phyloP scores from a whole-genome alignment of 1,284 basidiomycete species.

The Sporisorium iseilematis-ciliati region DNA sequence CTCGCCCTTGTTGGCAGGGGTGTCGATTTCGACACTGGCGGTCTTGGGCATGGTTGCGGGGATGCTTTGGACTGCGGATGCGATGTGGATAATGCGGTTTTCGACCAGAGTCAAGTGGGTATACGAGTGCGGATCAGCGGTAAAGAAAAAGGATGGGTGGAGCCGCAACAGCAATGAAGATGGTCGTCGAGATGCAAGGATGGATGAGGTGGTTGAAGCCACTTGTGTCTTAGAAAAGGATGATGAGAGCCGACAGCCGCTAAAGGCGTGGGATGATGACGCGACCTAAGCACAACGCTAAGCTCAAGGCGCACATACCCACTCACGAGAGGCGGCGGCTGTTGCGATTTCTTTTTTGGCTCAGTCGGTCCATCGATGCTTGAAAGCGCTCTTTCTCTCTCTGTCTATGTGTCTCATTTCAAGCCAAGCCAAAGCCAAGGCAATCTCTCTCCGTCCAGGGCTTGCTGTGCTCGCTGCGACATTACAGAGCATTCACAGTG shows the following conservation, averaged over 20 bases:
- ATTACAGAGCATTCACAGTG: neutral
- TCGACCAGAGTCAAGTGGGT: neutral
- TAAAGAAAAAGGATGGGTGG: neutral
- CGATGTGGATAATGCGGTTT: neutral
- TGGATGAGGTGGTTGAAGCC: too few species aligned
- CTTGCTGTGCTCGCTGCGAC: neutral
- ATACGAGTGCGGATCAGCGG: neutral
- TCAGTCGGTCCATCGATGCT: too few species aligned
- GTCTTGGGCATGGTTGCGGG: conserved; percentile 38
- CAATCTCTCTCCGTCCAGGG: neutral
- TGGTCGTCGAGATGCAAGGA: neutral
- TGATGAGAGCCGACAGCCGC: too few species aligned
- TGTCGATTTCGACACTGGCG: conserved; percentile 52
- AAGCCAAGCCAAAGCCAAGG: conserved; percentile 1
- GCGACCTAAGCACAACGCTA: too few species aligned
- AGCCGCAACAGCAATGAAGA: neutral
- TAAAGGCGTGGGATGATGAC: too few species aligned
- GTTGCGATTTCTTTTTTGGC: too few species aligned
- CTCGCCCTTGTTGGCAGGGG: conserved; percentile 73
- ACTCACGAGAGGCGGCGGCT: too few species aligned
- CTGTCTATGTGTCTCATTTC: too few species aligned
- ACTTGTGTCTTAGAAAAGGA: too few species aligned
- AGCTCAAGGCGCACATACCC: too few species aligned
- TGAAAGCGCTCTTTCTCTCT: too few species aligned
- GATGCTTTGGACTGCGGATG: neutral